Base-by-base conservation (phyloP, 2,329 filamentous ascomycete species). In the Aureobasidium sp. region DNA sequence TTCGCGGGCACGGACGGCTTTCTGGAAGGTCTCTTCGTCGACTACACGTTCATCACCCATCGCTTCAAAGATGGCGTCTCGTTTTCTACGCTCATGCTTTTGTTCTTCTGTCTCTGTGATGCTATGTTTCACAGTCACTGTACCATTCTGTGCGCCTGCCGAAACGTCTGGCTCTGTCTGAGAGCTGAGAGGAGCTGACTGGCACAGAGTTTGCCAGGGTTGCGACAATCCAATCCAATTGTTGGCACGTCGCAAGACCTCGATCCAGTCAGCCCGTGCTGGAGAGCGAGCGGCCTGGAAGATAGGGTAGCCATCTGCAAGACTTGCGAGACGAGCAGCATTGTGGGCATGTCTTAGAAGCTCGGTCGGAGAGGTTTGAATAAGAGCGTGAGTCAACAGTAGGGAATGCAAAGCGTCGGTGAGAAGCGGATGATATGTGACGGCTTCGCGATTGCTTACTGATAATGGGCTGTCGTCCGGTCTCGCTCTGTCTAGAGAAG, bases 341-440 rank as follows among this genome's bases (percentile, higher is more conserved):
- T 92, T 94, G 76, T 91, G 82, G 0, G 89, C 89, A 71, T 94
- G 89, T 39, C 90, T 88, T 55, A 86, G 83, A 37, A 92, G 82
- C 72, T 94, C 90, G 68, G 88, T 90, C 12, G 84, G 74, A 0
- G 89, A 88, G 0, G 90, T 95, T 73, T 93, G 90, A 8, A 90
- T 76, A 11, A 95, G 83, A n/a, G 84, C 83, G 73, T 95, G 90
- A 67, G 87, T 88, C 44, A 95, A 82, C 9, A 95, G 83, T 1
- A 94, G 75, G 5, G 86, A 87, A 72, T 95, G 90, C 0, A 95
- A 81, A 1, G 88, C 88, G 66, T 95, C 90, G 7, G 85, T 85
- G 12, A 95, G 79, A 9, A 94, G 81, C 0, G 90, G 91, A 69
- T 95, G 90, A 71, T 90, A 94, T 0, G 89, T 94, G 31, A 90